Evolutionary conservation across 305 asterid species (phyloP), one percentile per base, ranked within the genome.

Genomic region (Plantago lanceolata): DNA sequence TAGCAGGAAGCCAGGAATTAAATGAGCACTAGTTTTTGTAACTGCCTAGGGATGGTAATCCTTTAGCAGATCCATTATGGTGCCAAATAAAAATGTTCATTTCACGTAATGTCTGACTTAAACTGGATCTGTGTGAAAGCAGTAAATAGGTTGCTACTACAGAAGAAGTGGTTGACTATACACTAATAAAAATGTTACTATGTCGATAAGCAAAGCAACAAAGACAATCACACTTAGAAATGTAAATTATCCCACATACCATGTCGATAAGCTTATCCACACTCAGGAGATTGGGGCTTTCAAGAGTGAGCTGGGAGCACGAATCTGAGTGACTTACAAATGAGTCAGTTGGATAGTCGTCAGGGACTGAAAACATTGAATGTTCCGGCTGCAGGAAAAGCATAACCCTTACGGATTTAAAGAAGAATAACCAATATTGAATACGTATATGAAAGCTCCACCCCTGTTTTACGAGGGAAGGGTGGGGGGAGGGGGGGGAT

Each of bases 221-320:
- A 48, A 13, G 31, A 40, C 14, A 20, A 43, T 5, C 8, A 19
- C 13, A 9, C 40, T 40, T 4, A 0, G 19, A 17, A 40, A 40
- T 2, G 48, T 18, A 26, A 26, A 52, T 11, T 44, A 19, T 64
- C 48, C 62, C 64, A 61, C 84, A 47, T 91, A 87, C 96, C 79
- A 90, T 88, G 68, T 90, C 94, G 65, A 94, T 72, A 79, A 94
- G 83, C 65, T 94, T 95, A 69, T 91, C 80, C 28, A 88, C 95
- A 57, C 88, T 83, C 79, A 90, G 75, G 70, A 93, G 83, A 73
- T 70, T 66, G 66, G 90, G 90, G 72, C 82, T 85, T 63, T 75
- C 88, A 68, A 78, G 33, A 33, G 87, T 76, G 71, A 80, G 65
- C 20, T 74, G 84, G 61, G 84, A 78, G 78, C 78, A 64, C 59